Base-by-base conservation (phyloP, 2,329 filamentous ascomycete species). In the Pseudocercospora ulei region DNA sequence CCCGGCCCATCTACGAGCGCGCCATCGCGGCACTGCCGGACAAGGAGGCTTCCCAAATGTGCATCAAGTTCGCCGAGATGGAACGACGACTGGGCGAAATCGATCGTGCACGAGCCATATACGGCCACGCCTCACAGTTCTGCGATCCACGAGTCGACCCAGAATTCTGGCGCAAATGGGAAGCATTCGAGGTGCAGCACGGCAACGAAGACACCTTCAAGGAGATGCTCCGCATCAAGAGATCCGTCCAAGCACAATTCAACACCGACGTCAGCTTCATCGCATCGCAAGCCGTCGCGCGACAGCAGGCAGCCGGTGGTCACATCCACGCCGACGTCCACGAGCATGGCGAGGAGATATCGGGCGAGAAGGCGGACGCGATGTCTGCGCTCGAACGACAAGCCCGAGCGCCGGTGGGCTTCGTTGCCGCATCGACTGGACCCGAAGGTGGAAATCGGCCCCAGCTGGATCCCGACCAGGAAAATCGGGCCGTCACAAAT, bases 171-270 rank as follows among this genome's bases (percentile, higher is more conserved):
- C 73, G 78, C 53, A 92, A 88, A 61, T 98, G 90, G 90, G 90
- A 98, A 63, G 73, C 78, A 38, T 98, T 98, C 62, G 92, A 98
- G 64, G 86, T 96, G 13, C 82, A 92, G 60, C 90, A 98, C 58
- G 90, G 90, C 49, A 98, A 98, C 64, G 92, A 98, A 62, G 90
- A 98, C 61, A 98, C 92, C 0, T 98, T 92, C 72, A 95, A 94
- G 68, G 90, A 98, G 61, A 98, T 98, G 90, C 71, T 96, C 47
- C 80, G 90, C 18, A 86, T 98, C 69, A 98, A 96, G 71, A 73
- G 90, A 59, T 94, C 85, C 62, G 90, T 98, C 7, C 86, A 95
- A 63, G 88, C 90, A 37, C 84, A 95, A 66, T 98, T 92, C 71
- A 96, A 96, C 58, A 98, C 92, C 28, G 90, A 98, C 57, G 88